Base-by-base conservation (phyloP, 257 asterid species). In the Solanum microdontum region DNA sequence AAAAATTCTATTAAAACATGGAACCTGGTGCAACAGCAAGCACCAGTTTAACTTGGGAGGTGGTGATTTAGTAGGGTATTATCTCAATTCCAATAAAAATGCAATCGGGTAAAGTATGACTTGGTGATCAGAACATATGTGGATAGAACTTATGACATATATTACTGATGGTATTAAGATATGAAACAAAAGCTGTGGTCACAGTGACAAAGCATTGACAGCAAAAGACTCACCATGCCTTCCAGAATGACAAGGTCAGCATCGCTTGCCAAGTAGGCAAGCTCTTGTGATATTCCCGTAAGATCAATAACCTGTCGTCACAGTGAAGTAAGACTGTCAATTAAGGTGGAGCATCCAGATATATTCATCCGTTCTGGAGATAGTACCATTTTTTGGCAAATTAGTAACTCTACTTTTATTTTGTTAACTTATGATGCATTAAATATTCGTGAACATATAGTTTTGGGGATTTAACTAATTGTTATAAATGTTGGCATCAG, bases 231-330 rank as follows among this genome's bases (percentile, higher is more conserved):
- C 88, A 95, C 98, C 98, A 94, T 97, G 91, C 99, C 99, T 94
- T 97, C 99, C 94, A 94, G 30, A 89, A 97, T 88, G 88, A 97
- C 96, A n/a, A 97, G 93, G 91, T 97, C 99, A 4, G 98, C 97
- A 88, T 93, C 99, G 90, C 93, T 92, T 68, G 98, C 96, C 85
- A 95, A 90, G 92, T 94, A 93, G 84, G 99, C 98, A 77, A 97
- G 95, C 91, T 97, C 98, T 92, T 93, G 99, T 70, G 99, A 95
- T 89, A 95, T 87, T 90, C 97, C 92, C 37, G 94, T 84, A 85
- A 97, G 99, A 92, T 97, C 97, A 87, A 97, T 93, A 69, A 97
- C 98, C 98, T 95, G 90, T 64, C 84, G 82, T 68, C 51, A 88
- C 24, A 86, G 74, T 83, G 33, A 79, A 79, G 39, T 79, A 26